These are phyloP conservation scores for Mycena citricolor DNA, from an alignment of 1,284 basidiomycete species.

Conservation along the genomic window DNA sequence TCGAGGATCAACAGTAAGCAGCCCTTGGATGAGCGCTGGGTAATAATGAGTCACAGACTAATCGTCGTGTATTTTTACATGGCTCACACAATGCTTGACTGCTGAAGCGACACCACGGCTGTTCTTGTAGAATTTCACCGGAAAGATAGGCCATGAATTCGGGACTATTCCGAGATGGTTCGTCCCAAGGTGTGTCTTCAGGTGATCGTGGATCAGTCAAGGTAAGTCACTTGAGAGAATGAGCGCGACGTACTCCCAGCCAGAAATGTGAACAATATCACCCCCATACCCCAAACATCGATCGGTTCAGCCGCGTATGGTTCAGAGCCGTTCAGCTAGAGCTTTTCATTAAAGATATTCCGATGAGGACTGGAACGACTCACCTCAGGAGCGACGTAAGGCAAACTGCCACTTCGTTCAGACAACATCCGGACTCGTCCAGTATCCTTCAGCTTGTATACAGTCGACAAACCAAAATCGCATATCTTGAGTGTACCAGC, in stretches of 20 bases:
- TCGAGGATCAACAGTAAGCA: slow-evolving; percentile 75
- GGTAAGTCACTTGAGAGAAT: too few relatives aligned
- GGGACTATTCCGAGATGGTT: slow-evolving; percentile 77
- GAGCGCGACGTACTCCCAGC: slow-evolving; percentile 74
- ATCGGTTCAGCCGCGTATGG: slow-evolving; percentile 90
- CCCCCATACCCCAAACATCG: slow-evolving; percentile 94
- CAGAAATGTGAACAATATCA: slow-evolving; percentile 93
- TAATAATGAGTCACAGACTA: neutral
- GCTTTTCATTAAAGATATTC: slow-evolving; percentile 2
- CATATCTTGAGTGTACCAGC: slow-evolving; percentile 87
- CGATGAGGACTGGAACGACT: slow-evolving; percentile 17
- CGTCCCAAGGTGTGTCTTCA: slow-evolving; percentile 98
- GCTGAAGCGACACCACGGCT: slow-evolving; percentile 81
- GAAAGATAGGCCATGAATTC: slow-evolving; percentile 80
- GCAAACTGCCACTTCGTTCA: slow-evolving; percentile 90
- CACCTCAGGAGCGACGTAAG: slow-evolving; percentile 95
- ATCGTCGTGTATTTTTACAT: too few relatives aligned
- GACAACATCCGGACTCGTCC: slow-evolving; percentile 69
- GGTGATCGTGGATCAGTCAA: too few relatives aligned
- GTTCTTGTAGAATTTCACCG: slow-evolving; percentile 74
- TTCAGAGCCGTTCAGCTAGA: slow-evolving; percentile 48
- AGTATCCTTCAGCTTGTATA: slow-evolving; percentile 88
- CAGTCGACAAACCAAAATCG: slow-evolving; percentile 93
- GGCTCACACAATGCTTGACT: slow-evolving; percentile 60
- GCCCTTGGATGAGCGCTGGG: slow-evolving; percentile 68